Evolutionary conservation across 2,329 filamentous ascomycete genomes (phyloP).

Genomic region (Parastagonospora nodorum): DNA sequence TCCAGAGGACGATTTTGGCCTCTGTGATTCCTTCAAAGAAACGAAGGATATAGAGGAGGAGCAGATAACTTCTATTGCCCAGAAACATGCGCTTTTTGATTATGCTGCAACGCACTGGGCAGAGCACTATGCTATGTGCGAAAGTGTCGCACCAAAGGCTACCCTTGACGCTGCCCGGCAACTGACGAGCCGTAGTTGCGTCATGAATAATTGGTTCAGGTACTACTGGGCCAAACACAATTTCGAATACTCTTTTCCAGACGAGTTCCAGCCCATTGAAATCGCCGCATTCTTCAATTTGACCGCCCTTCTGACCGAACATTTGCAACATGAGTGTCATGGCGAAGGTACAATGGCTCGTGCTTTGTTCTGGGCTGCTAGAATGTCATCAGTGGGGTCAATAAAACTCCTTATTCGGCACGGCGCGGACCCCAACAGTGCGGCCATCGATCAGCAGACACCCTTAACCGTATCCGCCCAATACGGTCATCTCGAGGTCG

Average conservation of each 20-base stretch:
- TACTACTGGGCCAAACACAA: slow-evolving; percentile 33
- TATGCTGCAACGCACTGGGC: slow-evolving; percentile 49
- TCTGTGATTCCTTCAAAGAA: slow-evolving; percentile 29
- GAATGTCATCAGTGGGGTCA: slow-evolving; percentile 23
- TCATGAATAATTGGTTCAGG: slow-evolving; percentile 42
- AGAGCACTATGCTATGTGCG: slow-evolving; percentile 35
- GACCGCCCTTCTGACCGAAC: slow-evolving; percentile 19
- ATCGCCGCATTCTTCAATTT: slow-evolving; percentile 43
- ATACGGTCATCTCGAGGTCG: slow-evolving; percentile 33
- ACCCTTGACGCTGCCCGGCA: slow-evolving; percentile 11
- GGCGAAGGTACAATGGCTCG: slow-evolving; percentile 16
- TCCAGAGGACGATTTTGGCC: slow-evolving; percentile 9
- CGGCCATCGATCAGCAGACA: slow-evolving; percentile 25
- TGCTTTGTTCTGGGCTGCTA: slow-evolving; percentile 41
- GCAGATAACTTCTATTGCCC: slow-evolving; percentile 23
- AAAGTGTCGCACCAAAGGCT: slow-evolving; percentile 15
- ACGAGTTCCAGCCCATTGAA: slow-evolving; percentile 26
- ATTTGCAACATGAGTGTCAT: slow-evolving; percentile 10
- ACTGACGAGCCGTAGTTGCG: slow-evolving; percentile 16
- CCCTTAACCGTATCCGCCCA: slow-evolving; percentile 37
- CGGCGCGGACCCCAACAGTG: slow-evolving; percentile 16
- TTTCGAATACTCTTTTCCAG: slow-evolving; percentile 23
- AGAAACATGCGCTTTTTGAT: slow-evolving; percentile 39
- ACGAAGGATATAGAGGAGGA: slow-evolving; percentile 22
- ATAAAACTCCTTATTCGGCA: slow-evolving; percentile 22